Base-by-base conservation (phyloP, 2,329 filamentous ascomycete genomes). In the Apiospora arundinis region DNA sequence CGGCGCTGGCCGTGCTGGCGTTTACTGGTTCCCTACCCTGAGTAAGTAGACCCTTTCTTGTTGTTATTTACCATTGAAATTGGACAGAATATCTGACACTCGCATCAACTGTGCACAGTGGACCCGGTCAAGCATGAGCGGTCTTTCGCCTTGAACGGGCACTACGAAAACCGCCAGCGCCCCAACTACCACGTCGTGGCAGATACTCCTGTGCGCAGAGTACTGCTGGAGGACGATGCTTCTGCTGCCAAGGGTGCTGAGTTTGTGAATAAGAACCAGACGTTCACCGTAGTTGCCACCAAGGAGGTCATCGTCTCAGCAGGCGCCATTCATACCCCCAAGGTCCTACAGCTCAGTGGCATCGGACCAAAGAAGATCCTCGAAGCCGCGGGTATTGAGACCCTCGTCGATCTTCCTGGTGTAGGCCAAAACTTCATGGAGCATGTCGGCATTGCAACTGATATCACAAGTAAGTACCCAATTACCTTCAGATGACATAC, bases 391-490 rank as follows among this genome's bases (percentile, higher is more conserved):
- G 83, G 82, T 2, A 83, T 88, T 37, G 77, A 81, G 11, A 78
- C 79, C 1, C 71, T 83, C 7, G 79, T 85, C 45, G 81, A 86
- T 63, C 79, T 86, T 23, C 82, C 83, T 5, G 83, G 83, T 2
- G 85, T 88, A 4, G 86, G 86, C 4, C 80, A 84, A 68, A 85
- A 86, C 72, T 84, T 87, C 70, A 85, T 86, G 72, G 85, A 87
- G 72, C 85, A 88, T 25, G 76, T 77, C 37, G 74, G 71, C 25
- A 75, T 81, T 65, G 66, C 70, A 8, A 73, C 37, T 0, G 16
- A 49, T 8, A 69, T 67, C 12, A 40, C 49, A 4, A 14, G 52
- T 60, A n/a, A 37, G 52, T 60, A 60, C 42, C 42, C 42, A 12
- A 44, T 45, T 45, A 45, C 12, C n/a, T n/a, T n/a, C n/a, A n/a